These are phyloP conservation scores for Neospermospora avenae DNA, from an alignment of 2,329 filamentous ascomycete genomes.

Conservation along the genomic window DNA sequence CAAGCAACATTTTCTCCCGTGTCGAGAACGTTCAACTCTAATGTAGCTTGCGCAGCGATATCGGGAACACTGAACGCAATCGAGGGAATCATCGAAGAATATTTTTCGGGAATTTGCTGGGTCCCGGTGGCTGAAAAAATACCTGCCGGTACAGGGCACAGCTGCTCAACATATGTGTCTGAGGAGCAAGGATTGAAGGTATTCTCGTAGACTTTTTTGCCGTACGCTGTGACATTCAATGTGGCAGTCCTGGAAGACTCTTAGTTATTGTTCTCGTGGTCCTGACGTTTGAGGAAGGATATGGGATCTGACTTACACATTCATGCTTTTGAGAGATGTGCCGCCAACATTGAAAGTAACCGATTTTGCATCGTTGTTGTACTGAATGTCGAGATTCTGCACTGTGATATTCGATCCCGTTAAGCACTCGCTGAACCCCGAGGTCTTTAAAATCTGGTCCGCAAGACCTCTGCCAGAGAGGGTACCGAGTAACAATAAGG, in stretches of 20 bases:
- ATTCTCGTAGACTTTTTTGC: slow-evolving; percentile 73
- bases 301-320: slow-evolving; percentile 56
- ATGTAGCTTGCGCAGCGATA: slow-evolving; percentile 78
- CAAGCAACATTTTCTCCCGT: slow-evolving; percentile 68
- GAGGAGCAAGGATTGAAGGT: slow-evolving; percentile 78
- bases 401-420: slow-evolving; percentile 61
- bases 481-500: slow-evolving; percentile 30
- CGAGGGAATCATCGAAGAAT: slow-evolving; percentile 71
- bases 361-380: slow-evolving; percentile 69
- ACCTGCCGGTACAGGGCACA: slow-evolving; percentile 83
- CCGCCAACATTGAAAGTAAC: slow-evolving; percentile 82
- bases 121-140: slow-evolving; percentile 69
- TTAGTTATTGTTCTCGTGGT: not conserved
- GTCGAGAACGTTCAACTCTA: slow-evolving; percentile 66
- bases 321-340: slow-evolving; percentile 67
- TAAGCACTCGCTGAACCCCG: slow-evolving; percentile 73
- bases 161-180: slow-evolving; percentile 61
- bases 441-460: slow-evolving; percentile 72
- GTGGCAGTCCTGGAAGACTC: slow-evolving; percentile 44
- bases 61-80: slow-evolving; percentile 92
- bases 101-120: slow-evolving; percentile 68
- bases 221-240: slow-evolving; percentile 53
- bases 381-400: slow-evolving; percentile 71
- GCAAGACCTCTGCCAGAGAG: slow-evolving; percentile 49
- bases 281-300: not conserved